These are phyloP conservation scores for Magnaporthiopsis rhizophila DNA, from an alignment of 2,329 filamentous ascomycete genomes.

Conservation along the genomic window DNA sequence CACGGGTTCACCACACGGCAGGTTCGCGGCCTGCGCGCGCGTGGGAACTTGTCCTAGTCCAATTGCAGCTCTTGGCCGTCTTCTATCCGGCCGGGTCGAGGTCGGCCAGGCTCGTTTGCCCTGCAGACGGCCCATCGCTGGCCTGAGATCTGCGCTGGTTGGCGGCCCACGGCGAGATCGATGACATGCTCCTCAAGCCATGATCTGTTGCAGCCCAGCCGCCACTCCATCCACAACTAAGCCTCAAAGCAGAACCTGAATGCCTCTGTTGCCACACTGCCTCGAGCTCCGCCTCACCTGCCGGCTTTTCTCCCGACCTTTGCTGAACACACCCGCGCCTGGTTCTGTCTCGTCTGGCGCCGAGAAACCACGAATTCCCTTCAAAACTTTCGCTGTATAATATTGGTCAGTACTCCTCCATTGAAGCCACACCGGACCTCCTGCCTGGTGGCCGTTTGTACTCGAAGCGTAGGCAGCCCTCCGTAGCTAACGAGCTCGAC, in stretches of 20 bases:
- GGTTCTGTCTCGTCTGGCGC: background rate
- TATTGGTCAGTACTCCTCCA: slow-evolving; percentile 33
- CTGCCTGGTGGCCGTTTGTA: background rate
- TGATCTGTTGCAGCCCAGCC: background rate
- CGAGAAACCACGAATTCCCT: background rate
- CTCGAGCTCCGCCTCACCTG: background rate
- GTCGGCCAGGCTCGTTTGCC: background rate
- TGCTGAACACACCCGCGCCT: too few relatives aligned
- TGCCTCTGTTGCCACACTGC: background rate
- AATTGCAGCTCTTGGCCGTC: background rate
- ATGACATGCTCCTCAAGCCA: background rate
- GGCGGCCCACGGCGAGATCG: background rate
- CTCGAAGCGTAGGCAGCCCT: background rate
- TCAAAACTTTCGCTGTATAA: slow-evolving; percentile 25
- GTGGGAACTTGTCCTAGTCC: background rate
- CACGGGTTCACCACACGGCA: background rate
- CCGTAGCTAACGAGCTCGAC: background rate
- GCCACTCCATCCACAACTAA: background rate
- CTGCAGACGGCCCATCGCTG: background rate
- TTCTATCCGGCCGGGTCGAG: background rate
- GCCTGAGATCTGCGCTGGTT: background rate
- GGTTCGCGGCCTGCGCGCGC: background rate
- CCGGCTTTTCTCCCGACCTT: background rate
- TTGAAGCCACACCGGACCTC: slow-evolving; percentile 13
- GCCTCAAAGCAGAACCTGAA: background rate